Base-by-base conservation (phyloP, 2,329 filamentous ascomycete genomes). In the Beauveria sp. region DNA sequence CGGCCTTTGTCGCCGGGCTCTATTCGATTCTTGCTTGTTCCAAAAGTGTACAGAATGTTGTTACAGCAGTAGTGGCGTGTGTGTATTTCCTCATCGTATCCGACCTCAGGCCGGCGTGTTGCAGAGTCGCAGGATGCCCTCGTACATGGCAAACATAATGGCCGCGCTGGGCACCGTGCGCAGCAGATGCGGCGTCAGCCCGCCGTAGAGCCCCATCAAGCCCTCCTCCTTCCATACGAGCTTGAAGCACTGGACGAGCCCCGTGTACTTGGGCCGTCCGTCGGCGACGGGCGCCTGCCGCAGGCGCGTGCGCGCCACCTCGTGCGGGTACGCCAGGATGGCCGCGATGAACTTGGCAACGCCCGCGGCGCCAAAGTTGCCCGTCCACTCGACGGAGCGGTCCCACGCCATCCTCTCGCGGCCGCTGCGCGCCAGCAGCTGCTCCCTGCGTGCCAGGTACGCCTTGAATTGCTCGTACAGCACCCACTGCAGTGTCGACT, bases 91-190 rank as follows among this genome's bases (percentile, higher is more conserved):
- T 34, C 4, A 10, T 14, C 5, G 10, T 48, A 2, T 8, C 9
- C 30, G 12, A 1, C 50, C 5, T 67, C 69, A 76, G 7, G 72
- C 71, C 16, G 72, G 70, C 8, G 74, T 74, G 62, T 77, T 68
- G 62, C 80, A 78, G 6, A 82, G 67, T 6, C 77, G 76, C 34
- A 85, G 73, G 48, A 85, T 84, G 59, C 77, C 80, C 70, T 85
- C 83, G 69, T 85, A 96, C 79, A 94, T 94, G 74, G 91, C 92
- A 73, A 97, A 96, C 90, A 96, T 97, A 73, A 97, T 96, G 66
- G 90, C 92, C 8, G 93, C 92, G 67, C 90, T 94, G 1, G 93
- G 93, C 6, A 97, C 92, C 7, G 92, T 92, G 64, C 92, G 84
- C 75, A 97, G 84, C 69, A 97, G 84, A 72, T 97, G 93, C 52